Conservation (phyloP, 2,329 filamentous ascomycete species). For the Paecilomyces formosus region DNA sequence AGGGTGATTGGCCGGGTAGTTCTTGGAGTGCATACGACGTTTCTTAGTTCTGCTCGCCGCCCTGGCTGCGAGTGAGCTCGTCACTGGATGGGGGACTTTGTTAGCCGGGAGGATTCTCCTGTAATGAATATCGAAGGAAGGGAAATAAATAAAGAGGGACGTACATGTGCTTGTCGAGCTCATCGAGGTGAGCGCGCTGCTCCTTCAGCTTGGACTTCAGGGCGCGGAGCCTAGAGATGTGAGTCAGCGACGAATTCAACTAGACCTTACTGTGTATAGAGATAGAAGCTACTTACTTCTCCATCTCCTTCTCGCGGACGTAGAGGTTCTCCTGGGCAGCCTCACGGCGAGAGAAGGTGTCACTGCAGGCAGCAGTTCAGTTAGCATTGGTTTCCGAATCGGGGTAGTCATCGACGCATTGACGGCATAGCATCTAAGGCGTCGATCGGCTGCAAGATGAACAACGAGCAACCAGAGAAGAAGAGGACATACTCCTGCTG, state of each 20-base stretch:
- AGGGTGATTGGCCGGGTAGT: neutral
- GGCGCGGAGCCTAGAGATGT: slow-evolving; percentile 50
- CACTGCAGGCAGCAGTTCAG: slow-evolving; percentile 45
- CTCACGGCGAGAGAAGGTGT: slow-evolving; percentile 90
- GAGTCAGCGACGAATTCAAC: slow-evolving; percentile 5
- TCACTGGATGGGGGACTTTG: slow-evolving; percentile 46
- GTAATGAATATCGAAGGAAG: neutral
- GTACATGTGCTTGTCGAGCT: slow-evolving; percentile 82
- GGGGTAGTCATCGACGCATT: slow-evolving; percentile 10
- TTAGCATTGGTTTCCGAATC: slow-evolving; percentile 8
- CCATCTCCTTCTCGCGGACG: slow-evolving; percentile 79
- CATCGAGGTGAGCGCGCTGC: slow-evolving; percentile 76
- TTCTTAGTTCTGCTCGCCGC: slow-evolving; percentile 50
- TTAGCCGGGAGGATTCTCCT: slow-evolving; percentile 6
- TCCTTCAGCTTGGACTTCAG: slow-evolving; percentile 63
- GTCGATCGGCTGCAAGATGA: no score
- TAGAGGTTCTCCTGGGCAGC: slow-evolving; percentile 76
- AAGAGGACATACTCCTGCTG: slow-evolving; percentile 26
- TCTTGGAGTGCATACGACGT: neutral
- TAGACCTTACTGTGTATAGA: neutral
- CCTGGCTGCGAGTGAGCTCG: slow-evolving; percentile 65
- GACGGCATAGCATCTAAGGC: neutral
- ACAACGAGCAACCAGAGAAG: neutral
- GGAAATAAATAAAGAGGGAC: slow-evolving; percentile 22
- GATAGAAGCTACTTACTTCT: slow-evolving; percentile 54